phyloP scores from a whole-genome alignment of 2,329 filamentous ascomycete genomes.

The Ophiostoma perfectum region DNA sequence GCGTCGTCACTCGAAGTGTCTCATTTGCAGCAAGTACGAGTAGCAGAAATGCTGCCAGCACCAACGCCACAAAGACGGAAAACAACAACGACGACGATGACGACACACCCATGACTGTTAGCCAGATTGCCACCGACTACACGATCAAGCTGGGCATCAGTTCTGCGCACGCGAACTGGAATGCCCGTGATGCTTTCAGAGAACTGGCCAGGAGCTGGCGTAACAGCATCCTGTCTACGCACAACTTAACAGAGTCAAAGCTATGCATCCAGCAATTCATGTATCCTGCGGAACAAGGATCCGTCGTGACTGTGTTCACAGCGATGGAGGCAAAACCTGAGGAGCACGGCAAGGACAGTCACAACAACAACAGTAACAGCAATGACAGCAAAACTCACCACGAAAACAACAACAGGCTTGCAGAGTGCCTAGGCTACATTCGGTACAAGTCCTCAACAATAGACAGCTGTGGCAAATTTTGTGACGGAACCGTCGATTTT shows the following conservation, averaged over 20 bases:
- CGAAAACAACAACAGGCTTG: too few relatives aligned
- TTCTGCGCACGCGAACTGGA: background rate
- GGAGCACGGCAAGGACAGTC: too few relatives aligned
- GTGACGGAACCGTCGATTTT: background rate
- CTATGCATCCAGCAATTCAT: background rate
- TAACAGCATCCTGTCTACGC: background rate
- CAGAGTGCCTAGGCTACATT: too few relatives aligned
- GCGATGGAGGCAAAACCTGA: too few relatives aligned
- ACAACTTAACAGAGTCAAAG: background rate
- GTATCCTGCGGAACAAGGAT: too few relatives aligned
- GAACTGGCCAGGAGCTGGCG: slow-evolving; percentile 8
- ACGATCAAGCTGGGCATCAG: slow-evolving; percentile 9
- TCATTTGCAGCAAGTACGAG: background rate
- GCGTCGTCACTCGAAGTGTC: background rate
- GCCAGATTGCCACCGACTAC: background rate
- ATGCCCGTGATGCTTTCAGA: background rate
- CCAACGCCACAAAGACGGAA: background rate
- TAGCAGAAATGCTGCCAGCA: background rate
- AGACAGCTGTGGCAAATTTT: background rate
- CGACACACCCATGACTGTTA: slow-evolving; percentile 6
- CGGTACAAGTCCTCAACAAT: too few relatives aligned
- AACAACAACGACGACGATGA: background rate
- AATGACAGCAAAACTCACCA: too few relatives aligned
- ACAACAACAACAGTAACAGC: too few relatives aligned
- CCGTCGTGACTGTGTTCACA: too few relatives aligned